A percentile compares a stretch with the other conserved stretches of the same genome.
Evolutionary conservation across 495 filamentous ascomycete genomes (phyloP).

Genomic region (Podospora australis): DNA sequence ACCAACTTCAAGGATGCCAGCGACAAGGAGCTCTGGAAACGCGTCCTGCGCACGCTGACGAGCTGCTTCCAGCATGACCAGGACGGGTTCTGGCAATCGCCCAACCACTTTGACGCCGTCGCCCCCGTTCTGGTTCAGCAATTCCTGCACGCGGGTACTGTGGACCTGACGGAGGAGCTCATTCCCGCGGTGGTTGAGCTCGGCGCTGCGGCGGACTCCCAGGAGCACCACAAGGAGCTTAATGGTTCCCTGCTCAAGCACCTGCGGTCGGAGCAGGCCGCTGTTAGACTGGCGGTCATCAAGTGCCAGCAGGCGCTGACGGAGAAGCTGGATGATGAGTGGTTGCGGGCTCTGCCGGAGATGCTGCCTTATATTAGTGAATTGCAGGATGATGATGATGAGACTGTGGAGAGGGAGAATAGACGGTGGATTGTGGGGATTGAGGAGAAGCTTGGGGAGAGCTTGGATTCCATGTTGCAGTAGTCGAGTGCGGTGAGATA

Average conservation of each 20-base stretch:
- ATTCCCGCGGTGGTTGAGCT: slow-evolving; percentile 64
- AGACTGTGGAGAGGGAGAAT: slow-evolving; percentile 81
- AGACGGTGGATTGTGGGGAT: slow-evolving; percentile 80
- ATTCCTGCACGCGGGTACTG: slow-evolving; percentile 49
- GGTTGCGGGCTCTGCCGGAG: slow-evolving; percentile 82
- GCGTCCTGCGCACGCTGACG: slow-evolving; percentile 59
- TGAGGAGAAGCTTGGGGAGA: slow-evolving; percentile 80
- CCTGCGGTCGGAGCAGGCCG: slow-evolving; percentile 61
- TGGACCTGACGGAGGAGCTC: slow-evolving; percentile 35
- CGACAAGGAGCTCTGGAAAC: slow-evolving; percentile 53
- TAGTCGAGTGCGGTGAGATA: slow-evolving; percentile 27
- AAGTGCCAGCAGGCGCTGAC: slow-evolving; percentile 73
- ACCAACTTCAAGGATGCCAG: slow-evolving; percentile 43
- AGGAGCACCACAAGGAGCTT: slow-evolving; percentile 82
- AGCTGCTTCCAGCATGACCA: slow-evolving; percentile 75
- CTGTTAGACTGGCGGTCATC: slow-evolving; percentile 68
- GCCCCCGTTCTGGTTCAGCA: slow-evolving; percentile 61
- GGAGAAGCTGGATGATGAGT: slow-evolving; percentile 77
- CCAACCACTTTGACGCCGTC: slow-evolving; percentile 70
- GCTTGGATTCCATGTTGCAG: slow-evolving; percentile 82
- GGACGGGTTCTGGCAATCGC: slow-evolving; percentile 82
- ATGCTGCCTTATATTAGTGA: slow-evolving; percentile 94
- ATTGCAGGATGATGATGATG: slow-evolving; percentile 91
- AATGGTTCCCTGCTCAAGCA: slow-evolving; percentile 68
- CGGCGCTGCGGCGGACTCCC: slow-evolving; percentile 68